Evolutionary conservation across 495 filamentous ascomycete species (phyloP).

Genomic region (Hyaloscypha finlandica): DNA sequence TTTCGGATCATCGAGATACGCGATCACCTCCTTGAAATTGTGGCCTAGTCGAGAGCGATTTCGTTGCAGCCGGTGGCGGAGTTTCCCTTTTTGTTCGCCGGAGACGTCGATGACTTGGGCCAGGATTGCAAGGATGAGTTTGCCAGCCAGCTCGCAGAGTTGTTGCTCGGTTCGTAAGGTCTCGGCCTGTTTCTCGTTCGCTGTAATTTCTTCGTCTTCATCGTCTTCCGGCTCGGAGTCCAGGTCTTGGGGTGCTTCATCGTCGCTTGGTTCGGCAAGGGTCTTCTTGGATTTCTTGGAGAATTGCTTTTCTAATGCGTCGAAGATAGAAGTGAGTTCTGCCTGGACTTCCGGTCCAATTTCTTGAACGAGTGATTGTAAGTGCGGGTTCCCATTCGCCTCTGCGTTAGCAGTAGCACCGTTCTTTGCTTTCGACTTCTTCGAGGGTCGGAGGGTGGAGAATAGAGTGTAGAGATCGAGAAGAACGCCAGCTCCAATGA

Average conservation of each 20-base stretch:
- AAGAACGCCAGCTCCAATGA: conserved; percentile 70
- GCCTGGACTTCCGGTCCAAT: conserved; percentile 57
- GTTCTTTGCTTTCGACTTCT: conserved; percentile 32
- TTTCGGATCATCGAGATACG: conserved; percentile 67
- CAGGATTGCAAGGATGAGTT: conserved; percentile 76
- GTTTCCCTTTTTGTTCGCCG: conserved; percentile 56
- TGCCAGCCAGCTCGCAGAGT: conserved; percentile 81
- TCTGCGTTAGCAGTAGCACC: not conserved
- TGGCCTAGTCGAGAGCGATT: conserved; percentile 68
- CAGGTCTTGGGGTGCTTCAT: conserved; percentile 64
- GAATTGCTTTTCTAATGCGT: conserved; percentile 69
- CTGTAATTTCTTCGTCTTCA: conserved; percentile 54
- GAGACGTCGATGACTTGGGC: conserved; percentile 69
- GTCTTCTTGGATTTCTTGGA: conserved; percentile 67
- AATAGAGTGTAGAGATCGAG: conserved; percentile 84
- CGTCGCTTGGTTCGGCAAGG: conserved; percentile 65
- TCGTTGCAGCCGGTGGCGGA: conserved; percentile 63
- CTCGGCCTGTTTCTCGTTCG: conserved; percentile 55
- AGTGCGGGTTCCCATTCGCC: conserved; percentile 38
- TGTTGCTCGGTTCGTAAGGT: conserved; percentile 75
- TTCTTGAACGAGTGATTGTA: conserved; percentile 64
- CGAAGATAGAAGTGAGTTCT: conserved; percentile 72
- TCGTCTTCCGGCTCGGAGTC: conserved; percentile 63
- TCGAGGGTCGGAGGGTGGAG: conserved; percentile 60
- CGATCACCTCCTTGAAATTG: conserved; percentile 77